These are phyloP conservation scores for Cymbidium sinense DNA, from an alignment of 106 monocot genomes.

Conservation along the genomic window DNA sequence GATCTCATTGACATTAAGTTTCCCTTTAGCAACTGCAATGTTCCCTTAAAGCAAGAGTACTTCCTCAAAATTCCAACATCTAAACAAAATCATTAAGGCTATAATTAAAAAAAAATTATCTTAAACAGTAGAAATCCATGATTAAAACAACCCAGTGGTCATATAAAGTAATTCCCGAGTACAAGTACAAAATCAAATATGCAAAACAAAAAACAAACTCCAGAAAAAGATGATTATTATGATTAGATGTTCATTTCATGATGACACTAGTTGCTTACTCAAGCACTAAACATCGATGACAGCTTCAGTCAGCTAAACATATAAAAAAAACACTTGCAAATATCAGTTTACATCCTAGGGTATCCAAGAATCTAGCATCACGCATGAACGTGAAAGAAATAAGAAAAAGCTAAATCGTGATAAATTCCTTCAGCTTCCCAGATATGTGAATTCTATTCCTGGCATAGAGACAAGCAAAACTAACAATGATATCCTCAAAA, in stretches of 20 bases:
- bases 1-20: not conserved
- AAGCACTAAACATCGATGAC: conserved; percentile 1
- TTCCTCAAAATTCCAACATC: not conserved
- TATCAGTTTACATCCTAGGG: not conserved
- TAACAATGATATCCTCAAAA: not conserved
- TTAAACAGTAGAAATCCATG: not conserved
- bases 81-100: not conserved
- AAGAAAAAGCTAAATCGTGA: not conserved
- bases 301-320: not conserved
- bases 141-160: not conserved
- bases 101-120: not conserved
- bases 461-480: not conserved
- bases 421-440: not conserved
- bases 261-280: not conserved
- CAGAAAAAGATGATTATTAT: not conserved
- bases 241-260: not conserved
- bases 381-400: not conserved
- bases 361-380: not conserved
- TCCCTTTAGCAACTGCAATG: not conserved
- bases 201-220: not conserved
- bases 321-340: not conserved
- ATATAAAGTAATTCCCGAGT: not conserved
- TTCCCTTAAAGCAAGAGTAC: not conserved
- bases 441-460: not conserved
- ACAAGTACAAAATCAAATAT: not conserved